A percentile compares a stretch with the other conserved stretches of the same genome.
phyloP scores from a whole-genome alignment of 805 yeast genomes.

The Metschnikowia sp. region DNA sequence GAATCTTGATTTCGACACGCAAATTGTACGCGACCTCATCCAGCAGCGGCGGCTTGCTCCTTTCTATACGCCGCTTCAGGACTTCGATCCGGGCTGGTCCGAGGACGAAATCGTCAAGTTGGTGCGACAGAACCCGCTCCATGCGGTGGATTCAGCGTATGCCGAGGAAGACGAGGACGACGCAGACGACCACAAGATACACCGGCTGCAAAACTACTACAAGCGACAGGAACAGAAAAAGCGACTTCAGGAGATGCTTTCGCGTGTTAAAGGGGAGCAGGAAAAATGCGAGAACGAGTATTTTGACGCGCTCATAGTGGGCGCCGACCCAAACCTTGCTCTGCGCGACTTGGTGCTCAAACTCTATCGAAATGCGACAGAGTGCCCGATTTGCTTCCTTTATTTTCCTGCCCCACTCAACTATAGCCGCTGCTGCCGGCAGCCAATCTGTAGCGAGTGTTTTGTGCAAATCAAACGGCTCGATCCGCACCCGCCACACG shows the following conservation, averaged over 20 bases:
- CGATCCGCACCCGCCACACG: constrained; percentile 94
- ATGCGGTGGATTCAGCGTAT: constrained; percentile 50
- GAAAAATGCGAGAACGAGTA: constrained; percentile 36
- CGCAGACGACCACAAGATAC: constrained; percentile 56
- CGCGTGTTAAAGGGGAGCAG: constrained; percentile 26
- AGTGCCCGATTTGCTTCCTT: constrained; percentile 93
- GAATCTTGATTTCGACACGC: constrained; percentile 69
- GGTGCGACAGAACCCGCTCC: constrained; percentile 51
- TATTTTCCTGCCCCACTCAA: constrained; percentile 79
- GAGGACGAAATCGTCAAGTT: constrained; percentile 58
- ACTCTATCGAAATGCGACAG: constrained; percentile 66
- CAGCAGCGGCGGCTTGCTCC: constrained; percentile 77
- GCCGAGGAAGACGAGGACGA: constrained; percentile 56
- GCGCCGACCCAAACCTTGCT: constrained; percentile 21
- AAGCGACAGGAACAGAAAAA: constrained; percentile 50
- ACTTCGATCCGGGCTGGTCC: constrained; percentile 67
- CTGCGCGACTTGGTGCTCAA: constrained; percentile 48
- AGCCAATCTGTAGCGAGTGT: constrained; percentile 93
- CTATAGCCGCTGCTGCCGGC: constrained; percentile 82
- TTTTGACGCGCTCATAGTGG: constrained; percentile 18
- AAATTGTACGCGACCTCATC: constrained; percentile 68
- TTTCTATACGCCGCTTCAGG: constrained; percentile 85
- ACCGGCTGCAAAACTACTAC: constrained; percentile 44
- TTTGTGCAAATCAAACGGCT: constrained; percentile 91
- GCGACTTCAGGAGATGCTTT: constrained; percentile 38